These are phyloP conservation scores for Phytophthora vignae DNA, from an alignment of 352 stramenopile species.

Conservation along the genomic window DNA sequence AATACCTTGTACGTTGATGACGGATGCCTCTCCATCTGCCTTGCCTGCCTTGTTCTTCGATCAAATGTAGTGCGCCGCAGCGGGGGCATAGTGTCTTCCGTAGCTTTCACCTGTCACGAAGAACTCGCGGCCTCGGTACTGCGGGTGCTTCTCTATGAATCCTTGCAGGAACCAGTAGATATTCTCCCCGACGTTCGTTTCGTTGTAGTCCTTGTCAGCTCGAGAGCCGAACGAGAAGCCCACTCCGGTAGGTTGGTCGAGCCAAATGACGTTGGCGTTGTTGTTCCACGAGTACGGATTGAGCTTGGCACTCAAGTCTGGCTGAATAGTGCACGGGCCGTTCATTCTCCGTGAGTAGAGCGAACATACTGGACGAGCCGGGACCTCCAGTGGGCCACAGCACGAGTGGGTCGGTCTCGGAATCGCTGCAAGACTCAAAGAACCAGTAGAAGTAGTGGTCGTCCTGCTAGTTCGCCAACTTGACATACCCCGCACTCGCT, in stretches of 20 bases:
- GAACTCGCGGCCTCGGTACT: constrained; percentile 53
- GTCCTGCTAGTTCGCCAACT: too few species aligned
- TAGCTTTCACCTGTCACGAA: constrained; percentile 67
- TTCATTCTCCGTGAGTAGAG: constrained; percentile 60
- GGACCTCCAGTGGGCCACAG: constrained; percentile 65
- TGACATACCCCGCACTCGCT: too few species aligned
- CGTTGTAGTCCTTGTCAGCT: constrained; percentile 47
- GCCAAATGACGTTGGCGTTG: constrained; percentile 63
- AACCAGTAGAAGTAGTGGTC: too few species aligned
- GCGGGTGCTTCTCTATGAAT: constrained; percentile 47
- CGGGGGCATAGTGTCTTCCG: constrained; percentile 60
- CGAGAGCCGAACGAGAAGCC: constrained; percentile 51
- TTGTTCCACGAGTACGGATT: constrained; percentile 64
- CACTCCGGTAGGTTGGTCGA: constrained; percentile 59
- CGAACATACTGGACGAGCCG: constrained; percentile 55
- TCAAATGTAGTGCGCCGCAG: constrained; percentile 54
- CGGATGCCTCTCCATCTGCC: not conserved
- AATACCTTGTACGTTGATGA: constrained; percentile 58
- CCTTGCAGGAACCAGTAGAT: constrained; percentile 58
- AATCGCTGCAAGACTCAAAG: constrained; percentile 33
- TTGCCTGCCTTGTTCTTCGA: constrained; percentile 35
- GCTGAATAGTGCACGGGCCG: constrained; percentile 50
- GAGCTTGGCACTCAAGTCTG: constrained; percentile 41
- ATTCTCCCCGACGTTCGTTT: constrained; percentile 51
- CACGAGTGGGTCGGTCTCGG: constrained; percentile 72